A percentile compares a stretch with the other conserved stretches of the same genome.
These are phyloP conservation scores for Aspergillus luchuensis DNA, from an alignment of 2,329 filamentous ascomycete genomes.

Conservation along the genomic window DNA sequence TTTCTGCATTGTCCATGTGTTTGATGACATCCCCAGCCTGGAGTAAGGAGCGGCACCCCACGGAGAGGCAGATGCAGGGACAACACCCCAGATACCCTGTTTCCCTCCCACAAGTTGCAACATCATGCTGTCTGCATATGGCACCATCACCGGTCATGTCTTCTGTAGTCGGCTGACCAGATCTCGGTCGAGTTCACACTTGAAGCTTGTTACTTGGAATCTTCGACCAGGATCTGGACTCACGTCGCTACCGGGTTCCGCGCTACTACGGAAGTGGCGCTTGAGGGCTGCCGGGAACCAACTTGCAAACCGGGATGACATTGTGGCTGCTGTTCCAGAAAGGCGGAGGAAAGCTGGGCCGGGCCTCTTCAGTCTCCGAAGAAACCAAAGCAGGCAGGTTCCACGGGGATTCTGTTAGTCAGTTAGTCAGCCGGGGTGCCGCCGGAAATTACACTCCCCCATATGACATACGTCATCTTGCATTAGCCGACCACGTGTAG, in stretches of 20 bases:
- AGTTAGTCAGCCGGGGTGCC: constrained; percentile 1
- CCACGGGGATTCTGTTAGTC: not conserved
- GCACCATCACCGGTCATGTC: not conserved
- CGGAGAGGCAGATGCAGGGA: not conserved
- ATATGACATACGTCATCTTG: not conserved
- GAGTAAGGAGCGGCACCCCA: not conserved
- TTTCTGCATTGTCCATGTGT: too few relatives aligned
- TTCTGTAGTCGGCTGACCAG: not conserved
- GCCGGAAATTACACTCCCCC: not conserved
- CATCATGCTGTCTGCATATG: not conserved
- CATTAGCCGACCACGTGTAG: constrained; percentile 2
- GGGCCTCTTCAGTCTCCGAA: not conserved
- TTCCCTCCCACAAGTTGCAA: not conserved
- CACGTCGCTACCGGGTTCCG: not conserved
- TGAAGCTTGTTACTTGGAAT: not conserved
- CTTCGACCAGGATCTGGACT: not conserved
- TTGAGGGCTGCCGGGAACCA: not conserved
- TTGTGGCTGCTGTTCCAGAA: not conserved
- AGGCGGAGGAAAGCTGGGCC: not conserved
- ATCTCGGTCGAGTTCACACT: not conserved
- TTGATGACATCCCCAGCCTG: not conserved
- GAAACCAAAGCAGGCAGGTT: not conserved
- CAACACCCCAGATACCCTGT: not conserved
- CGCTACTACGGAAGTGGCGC: not conserved
- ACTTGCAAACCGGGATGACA: not conserved